These are phyloP conservation scores for Eucalyptus camaldulensis DNA, from an alignment of 345 rosid genomes.

Conservation along the genomic window DNA sequence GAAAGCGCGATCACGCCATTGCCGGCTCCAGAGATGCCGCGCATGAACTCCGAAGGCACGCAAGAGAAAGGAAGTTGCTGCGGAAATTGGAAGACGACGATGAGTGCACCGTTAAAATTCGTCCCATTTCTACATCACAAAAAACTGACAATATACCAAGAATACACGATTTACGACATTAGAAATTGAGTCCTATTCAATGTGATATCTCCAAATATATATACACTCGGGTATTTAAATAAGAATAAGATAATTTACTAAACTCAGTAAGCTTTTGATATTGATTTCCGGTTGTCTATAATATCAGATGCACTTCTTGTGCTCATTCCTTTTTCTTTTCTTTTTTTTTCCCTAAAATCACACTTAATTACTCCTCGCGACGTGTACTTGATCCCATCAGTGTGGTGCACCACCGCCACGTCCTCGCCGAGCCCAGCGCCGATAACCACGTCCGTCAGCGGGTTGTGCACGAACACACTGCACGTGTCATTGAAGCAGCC, in stretches of 20 bases:
- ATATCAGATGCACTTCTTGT: not conserved
- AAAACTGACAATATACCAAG: not conserved
- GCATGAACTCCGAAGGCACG: not conserved
- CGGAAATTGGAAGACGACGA: not conserved
- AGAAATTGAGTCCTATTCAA: not conserved
- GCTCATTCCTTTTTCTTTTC: not conserved
- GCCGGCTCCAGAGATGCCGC: constrained; percentile 5
- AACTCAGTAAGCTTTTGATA: not conserved
- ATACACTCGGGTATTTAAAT: not conserved
- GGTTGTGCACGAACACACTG: constrained; percentile 5
- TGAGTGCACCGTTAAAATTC: not conserved
- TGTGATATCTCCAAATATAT: not conserved
- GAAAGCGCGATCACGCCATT: constrained; percentile 12
- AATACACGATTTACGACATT: not conserved
- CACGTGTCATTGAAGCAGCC: constrained; percentile 34
- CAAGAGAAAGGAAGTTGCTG: not conserved
- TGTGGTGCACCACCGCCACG: not conserved
- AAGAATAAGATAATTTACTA: not conserved
- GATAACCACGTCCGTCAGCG: not conserved
- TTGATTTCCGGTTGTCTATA: not conserved
- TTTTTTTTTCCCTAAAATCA: not conserved
- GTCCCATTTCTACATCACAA: not conserved
- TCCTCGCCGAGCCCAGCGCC: constrained; percentile 10
- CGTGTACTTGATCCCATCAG: constrained; percentile 5
- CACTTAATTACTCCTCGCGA: not conserved